Percentiles rank a stretch among this genome's conserved stretches.
phyloP scores from a whole-genome alignment of 2,329 filamentous ascomycete genomes.

The Alternaria sp. region DNA sequence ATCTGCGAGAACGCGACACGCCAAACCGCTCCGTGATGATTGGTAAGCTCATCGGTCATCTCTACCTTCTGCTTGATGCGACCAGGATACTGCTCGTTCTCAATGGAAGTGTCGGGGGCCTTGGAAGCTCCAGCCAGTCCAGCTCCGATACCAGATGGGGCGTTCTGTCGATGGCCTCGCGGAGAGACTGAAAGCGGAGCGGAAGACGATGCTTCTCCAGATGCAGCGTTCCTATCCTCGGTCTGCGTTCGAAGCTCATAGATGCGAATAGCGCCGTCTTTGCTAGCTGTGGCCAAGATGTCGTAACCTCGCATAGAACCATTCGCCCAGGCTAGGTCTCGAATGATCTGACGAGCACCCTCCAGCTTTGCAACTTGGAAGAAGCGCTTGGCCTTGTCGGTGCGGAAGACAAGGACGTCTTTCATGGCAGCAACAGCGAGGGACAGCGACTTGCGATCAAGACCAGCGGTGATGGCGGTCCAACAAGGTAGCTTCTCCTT shows the following conservation, averaged over 20 bases:
- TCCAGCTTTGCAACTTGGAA: slow-evolving; percentile 80
- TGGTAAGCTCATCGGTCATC: slow-evolving; percentile 71
- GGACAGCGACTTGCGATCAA: slow-evolving; percentile 77
- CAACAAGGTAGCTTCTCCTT: slow-evolving; percentile 84
- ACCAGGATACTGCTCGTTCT: slow-evolving; percentile 65
- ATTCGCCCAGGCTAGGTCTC: slow-evolving; percentile 91
- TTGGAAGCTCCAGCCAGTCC: slow-evolving; percentile 56
- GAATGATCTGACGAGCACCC: slow-evolving; percentile 76
- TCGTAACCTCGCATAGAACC: slow-evolving; percentile 91
- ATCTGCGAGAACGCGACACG: slow-evolving; percentile 68
- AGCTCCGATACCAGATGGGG: slow-evolving; percentile 61
- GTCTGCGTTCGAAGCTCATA: slow-evolving; percentile 74
- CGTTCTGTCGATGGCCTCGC: slow-evolving; percentile 37
- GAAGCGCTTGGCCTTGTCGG: slow-evolving; percentile 75
- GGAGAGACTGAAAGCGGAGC: slow-evolving; percentile 29
- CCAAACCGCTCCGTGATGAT: slow-evolving; percentile 75
- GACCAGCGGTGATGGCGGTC: slow-evolving; percentile 77
- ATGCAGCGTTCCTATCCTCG: slow-evolving; percentile 49
- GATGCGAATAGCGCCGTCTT: slow-evolving; percentile 89
- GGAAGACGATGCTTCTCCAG: slow-evolving; percentile 26
- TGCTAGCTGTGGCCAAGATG: slow-evolving; percentile 87
- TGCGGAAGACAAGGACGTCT: slow-evolving; percentile 81
- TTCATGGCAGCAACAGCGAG: slow-evolving; percentile 88
- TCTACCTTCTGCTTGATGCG: slow-evolving; percentile 68
- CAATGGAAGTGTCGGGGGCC: slow-evolving; percentile 56